Base-by-base conservation (phyloP, 1,284 basidiomycete genomes). In the Cutaneotrichosporon curvatum region DNA sequence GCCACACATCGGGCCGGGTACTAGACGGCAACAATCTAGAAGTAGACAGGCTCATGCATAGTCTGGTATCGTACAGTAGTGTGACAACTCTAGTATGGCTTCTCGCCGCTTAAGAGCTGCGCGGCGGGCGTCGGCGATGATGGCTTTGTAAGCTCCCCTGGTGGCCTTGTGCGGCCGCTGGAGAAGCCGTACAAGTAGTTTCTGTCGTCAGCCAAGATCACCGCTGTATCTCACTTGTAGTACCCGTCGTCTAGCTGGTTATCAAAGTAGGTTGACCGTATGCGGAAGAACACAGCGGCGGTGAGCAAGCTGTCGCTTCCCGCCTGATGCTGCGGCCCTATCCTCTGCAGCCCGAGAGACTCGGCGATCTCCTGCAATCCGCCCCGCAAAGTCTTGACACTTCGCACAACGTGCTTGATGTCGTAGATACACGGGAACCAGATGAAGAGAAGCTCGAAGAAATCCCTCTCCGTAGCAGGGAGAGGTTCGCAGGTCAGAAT, bases 401-500 rank as follows among this genome's bases (percentile, higher is more conserved):
- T 68, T 44, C 90, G 82, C 81, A 95, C 90, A 67, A 99, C 81
- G 73, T 86, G 92, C 73, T 98, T 98, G 77, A 97, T 90, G 70
- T 99, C 94, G 71, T 95, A 97, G 48, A 96, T 84, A 48, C 83
- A 85, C 0, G 94, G 94, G 73, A 99, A 98, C 94, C 94, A 98
- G 59, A 83, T 83, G 55, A 78, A 79, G 22, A 98, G 79, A 40
- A 87, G 79, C 42, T 87, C 81, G 68, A 97, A 96, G 73, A 98
- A 98, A 16, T 82, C 80, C 55, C 86, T 82, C 73, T 99, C 95
- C 20, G 83, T 82, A 22, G 84, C 81, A 3, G 95, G 95, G 53
- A 98, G 74, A 36, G 89, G 86, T 61, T 84, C 77, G 56, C 82
- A 85, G 1, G 92, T 96, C 40, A 99, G 79, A 42, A 97, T 80